Conservation (phyloP, 345 rosid species). For the Aquilaria sinensis region DNA sequence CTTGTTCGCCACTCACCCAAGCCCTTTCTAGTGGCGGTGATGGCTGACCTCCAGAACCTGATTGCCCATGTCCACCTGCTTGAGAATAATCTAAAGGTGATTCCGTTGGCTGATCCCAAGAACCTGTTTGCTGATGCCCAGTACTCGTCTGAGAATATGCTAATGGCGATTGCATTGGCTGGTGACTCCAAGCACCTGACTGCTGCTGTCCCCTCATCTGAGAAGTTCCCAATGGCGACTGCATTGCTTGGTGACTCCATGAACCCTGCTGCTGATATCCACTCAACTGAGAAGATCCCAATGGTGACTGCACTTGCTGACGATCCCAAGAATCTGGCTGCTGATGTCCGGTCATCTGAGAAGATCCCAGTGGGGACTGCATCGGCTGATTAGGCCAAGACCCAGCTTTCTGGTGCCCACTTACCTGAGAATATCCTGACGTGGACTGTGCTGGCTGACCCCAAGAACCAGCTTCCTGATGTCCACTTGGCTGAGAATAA, state of each 20-base stretch:
- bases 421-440: too few relatives aligned
- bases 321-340: slow-evolving; percentile 4
- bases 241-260: neutral
- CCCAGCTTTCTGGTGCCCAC: slow-evolving; percentile 15
- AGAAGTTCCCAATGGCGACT: slow-evolving; percentile 13
- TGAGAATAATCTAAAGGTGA: too few relatives aligned
- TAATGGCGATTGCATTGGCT: too few relatives aligned
- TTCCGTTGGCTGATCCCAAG: too few relatives aligned
- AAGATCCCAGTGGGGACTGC: slow-evolving; percentile 25
- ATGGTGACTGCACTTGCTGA: neutral
- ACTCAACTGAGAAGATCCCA: slow-evolving; percentile 3
- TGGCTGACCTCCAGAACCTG: too few relatives aligned
- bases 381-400: neutral
- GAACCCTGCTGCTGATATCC: too few relatives aligned
- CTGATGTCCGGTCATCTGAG: slow-evolving; percentile 20
- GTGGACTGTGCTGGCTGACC: too few relatives aligned
- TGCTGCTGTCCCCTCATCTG: slow-evolving; percentile 20
- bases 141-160: too few relatives aligned
- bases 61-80: too few relatives aligned
- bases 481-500: slow-evolving; percentile 16
- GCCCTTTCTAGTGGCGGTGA: too few relatives aligned
- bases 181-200: neutral
- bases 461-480: slow-evolving; percentile 10
- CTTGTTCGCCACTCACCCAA: too few relatives aligned
- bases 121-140: too few relatives aligned